These are phyloP conservation scores for Musa schizocarpa DNA, from an alignment of 176 grass and related monocot genomes.

Conservation along the genomic window DNA sequence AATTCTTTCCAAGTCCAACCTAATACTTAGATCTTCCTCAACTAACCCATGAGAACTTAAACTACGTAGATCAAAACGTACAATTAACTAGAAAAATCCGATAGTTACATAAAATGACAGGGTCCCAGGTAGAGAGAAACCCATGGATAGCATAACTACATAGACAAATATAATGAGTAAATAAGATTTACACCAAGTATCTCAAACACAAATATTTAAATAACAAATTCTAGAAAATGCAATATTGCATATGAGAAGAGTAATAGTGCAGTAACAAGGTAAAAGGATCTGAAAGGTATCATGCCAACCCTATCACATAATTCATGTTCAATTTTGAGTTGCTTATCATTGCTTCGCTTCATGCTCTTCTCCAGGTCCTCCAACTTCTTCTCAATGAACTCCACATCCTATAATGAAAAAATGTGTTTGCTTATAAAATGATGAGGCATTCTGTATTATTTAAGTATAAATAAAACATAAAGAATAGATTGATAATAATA, in stretches of 20 bases:
- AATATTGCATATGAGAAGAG: neutral
- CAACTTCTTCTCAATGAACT: conserved; percentile 59
- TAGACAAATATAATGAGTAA: neutral
- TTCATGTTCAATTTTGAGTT: conserved; percentile 86
- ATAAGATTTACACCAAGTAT: too few species aligned
- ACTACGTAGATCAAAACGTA: too few species aligned
- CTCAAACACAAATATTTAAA: neutral
- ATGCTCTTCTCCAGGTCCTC: conserved; percentile 90
- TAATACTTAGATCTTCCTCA: too few species aligned
- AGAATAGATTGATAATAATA: neutral
- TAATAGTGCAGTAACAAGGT: neutral
- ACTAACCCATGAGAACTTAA: too few species aligned
- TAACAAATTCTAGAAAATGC: neutral
- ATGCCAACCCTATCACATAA: conserved; percentile 61
- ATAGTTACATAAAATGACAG: too few species aligned
- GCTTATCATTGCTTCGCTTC: conserved; percentile 99
- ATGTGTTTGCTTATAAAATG: neutral
- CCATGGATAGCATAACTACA: neutral
- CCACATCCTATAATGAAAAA: conserved; percentile 61
- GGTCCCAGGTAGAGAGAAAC: too few species aligned
- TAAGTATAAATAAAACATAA: neutral
- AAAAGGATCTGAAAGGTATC: neutral
- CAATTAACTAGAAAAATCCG: too few species aligned
- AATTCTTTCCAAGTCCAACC: neutral
- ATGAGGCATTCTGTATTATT: neutral